These are phyloP conservation scores for Fusarium mexicanum DNA, from an alignment of 2,329 filamentous ascomycete species.

Conservation along the genomic window DNA sequence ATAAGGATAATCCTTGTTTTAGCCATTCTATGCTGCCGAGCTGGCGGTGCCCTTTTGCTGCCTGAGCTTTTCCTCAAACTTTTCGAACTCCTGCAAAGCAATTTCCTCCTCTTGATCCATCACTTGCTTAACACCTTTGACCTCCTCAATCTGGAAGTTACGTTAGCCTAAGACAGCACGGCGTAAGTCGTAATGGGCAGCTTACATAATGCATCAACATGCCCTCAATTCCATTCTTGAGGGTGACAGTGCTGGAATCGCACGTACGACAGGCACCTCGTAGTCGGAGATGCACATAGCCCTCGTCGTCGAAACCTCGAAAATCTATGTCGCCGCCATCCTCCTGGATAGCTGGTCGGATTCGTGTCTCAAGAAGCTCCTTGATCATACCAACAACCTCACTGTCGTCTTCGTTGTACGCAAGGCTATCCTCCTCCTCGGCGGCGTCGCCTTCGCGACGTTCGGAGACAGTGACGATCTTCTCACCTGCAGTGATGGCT, in stretches of 20 bases:
- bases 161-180: constrained; percentile 40
- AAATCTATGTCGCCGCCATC: constrained; percentile 98
- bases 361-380: constrained; percentile 93
- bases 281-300: constrained; percentile 86
- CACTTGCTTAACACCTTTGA: constrained; percentile 90
- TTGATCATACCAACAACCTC: constrained; percentile 99
- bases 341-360: constrained; percentile 95
- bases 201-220: constrained; percentile 97
- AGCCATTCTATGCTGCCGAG: constrained; percentile 6
- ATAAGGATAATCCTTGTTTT: not conserved
- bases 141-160: constrained; percentile 84
- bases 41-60: constrained; percentile 57
- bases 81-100: constrained; percentile 86
- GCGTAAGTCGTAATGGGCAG: constrained; percentile 36
- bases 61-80: constrained; percentile 86
- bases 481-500: constrained; percentile 83
- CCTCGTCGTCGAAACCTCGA: constrained; percentile 82
- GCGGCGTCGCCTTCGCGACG: constrained; percentile 63
- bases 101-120: constrained; percentile 93
- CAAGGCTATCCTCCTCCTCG: constrained; percentile 72
- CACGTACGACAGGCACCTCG: constrained; percentile 94
- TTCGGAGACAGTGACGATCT: constrained; percentile 78
- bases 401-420: constrained; percentile 88
- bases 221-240: constrained; percentile 97
- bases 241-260: constrained; percentile 93